Evolutionary conservation across 1,139 yeast genomes (phyloP).

Genomic region (Taphrina sp.): DNA sequence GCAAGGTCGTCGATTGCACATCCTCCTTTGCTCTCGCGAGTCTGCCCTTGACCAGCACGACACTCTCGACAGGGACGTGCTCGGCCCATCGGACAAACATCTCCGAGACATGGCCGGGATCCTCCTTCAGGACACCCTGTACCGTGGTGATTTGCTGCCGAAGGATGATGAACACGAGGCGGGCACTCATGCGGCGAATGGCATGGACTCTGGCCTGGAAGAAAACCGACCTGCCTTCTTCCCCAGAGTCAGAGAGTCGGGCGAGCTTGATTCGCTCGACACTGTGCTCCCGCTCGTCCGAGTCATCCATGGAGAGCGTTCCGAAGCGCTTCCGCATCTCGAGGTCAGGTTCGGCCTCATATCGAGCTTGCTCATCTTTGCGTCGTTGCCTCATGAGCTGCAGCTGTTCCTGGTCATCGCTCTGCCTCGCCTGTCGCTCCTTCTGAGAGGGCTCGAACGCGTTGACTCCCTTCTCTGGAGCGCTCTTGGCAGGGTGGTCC

Average conservation of each 20-base stretch:
- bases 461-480: background rate
- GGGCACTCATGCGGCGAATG: constrained; percentile 1
- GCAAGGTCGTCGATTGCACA: constrained; percentile 85
- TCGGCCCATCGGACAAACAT: constrained; percentile 98
- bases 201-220: constrained; percentile 4
- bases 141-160: constrained; percentile 9
- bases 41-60: constrained; percentile 82
- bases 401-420: constrained; percentile 1
- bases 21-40: constrained; percentile 81
- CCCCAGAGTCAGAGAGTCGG: background rate
- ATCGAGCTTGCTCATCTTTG: background rate
- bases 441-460: background rate
- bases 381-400: background rate
- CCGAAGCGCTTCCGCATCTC: constrained; percentile 7
- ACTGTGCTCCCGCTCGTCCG: background rate
- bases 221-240: background rate
- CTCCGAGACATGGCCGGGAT: constrained; percentile 42
- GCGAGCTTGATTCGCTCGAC: background rate
- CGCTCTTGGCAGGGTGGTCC: background rate
- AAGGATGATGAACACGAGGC: constrained; percentile 6
- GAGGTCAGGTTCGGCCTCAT: background rate
- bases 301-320: background rate
- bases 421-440: background rate
- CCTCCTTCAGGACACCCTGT: constrained; percentile 10
- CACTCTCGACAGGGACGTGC: constrained; percentile 77